Evolutionary conservation across 108 stramenopile genomes (phyloP).

Genomic region (Cylindrotheca fusiformis): DNA sequence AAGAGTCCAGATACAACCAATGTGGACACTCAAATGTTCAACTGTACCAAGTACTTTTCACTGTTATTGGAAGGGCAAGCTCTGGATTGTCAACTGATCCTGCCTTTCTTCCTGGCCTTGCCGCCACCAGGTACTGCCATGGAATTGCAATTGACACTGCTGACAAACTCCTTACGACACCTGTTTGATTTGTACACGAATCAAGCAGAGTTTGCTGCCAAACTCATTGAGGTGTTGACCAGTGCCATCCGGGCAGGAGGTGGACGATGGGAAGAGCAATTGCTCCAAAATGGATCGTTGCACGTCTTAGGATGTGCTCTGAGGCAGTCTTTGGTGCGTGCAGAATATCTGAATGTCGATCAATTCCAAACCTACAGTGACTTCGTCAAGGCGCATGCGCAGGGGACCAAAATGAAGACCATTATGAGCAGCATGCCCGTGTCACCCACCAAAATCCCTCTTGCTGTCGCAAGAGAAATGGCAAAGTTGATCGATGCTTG

Average conservation of each 20-base stretch:
- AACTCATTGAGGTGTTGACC: constrained; percentile 50
- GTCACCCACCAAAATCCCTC: constrained; percentile 45
- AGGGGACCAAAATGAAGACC: constrained; percentile 15
- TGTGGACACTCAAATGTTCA: constrained; percentile 33
- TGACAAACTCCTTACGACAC: constrained; percentile 48
- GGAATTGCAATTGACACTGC: constrained; percentile 43
- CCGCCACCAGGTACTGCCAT: constrained; percentile 55
- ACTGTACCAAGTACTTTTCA: constrained; percentile 28
- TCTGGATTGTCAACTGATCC: constrained; percentile 31
- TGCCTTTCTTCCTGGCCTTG: constrained; percentile 74
- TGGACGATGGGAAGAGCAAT: constrained; percentile 65
- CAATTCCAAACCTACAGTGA: constrained; percentile 18
- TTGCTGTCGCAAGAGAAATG: constrained; percentile 40
- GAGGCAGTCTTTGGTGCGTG: constrained; percentile 67
- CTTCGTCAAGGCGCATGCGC: constrained; percentile 39
- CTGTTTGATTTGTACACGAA: constrained; percentile 60
- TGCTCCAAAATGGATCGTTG: constrained; percentile 71
- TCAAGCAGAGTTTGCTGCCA: constrained; percentile 46
- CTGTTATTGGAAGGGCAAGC: constrained; percentile 38
- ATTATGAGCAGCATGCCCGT: constrained; percentile 23
- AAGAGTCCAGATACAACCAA: constrained; percentile 16
- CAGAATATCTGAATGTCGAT: constrained; percentile 30
- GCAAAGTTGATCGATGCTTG: constrained; percentile 56
- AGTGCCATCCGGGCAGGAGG: constrained; percentile 60
- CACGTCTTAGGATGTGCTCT: constrained; percentile 60